Evolutionary conservation across 371 early-diverging fungal genomes (phyloP), one percentile per base, ranked within the genome.

Genomic region (Saksenaea oblongispora): DNA sequence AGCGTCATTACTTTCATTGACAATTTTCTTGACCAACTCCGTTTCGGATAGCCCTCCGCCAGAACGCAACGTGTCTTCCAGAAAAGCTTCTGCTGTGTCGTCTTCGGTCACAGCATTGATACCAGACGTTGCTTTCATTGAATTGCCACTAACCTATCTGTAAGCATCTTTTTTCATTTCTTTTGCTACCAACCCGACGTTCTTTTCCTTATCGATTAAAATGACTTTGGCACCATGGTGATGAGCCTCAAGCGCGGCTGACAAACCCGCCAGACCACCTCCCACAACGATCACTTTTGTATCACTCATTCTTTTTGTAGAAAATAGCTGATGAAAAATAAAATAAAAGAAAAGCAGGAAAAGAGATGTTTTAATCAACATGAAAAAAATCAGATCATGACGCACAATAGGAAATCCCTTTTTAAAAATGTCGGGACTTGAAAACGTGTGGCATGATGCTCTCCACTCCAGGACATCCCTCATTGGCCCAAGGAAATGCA

Each of bases 111-210:
- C 89, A n/a, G 87, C 91, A 80, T 93, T 94, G 72, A 94, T 94
- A 51, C 94, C 94, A 24, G 93, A 92, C 1, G 94, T 89, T 9
- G 94, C 94, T 71, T 94, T 94, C 72, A 90, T 80, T 5, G 87
- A 87, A 64, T 89, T 89, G 41, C 93, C 94, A 44, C 93, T 75
- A 22, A 3, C 28, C 15, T 22, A 24, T 47, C 24, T 37, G 22
- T 58, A 22, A 42, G 11, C 8, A 31, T 27, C 0, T 3, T 39
- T 22, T 17, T 5, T 17, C 11, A 10, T 31, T 34, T 34, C 15
- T 44, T 36, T 13, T 13, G 3, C 17, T 17, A 17, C 60, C 62
- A 68, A 78, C 78, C 72, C 93, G 13, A 91, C 75, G 64, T 86
- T 87, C 17, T 83, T 62, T 68, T 92, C 91, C 68, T 93, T 93